Conservation (phyloP, 805 yeast genomes). For the Lachancea dasiensis region DNA sequence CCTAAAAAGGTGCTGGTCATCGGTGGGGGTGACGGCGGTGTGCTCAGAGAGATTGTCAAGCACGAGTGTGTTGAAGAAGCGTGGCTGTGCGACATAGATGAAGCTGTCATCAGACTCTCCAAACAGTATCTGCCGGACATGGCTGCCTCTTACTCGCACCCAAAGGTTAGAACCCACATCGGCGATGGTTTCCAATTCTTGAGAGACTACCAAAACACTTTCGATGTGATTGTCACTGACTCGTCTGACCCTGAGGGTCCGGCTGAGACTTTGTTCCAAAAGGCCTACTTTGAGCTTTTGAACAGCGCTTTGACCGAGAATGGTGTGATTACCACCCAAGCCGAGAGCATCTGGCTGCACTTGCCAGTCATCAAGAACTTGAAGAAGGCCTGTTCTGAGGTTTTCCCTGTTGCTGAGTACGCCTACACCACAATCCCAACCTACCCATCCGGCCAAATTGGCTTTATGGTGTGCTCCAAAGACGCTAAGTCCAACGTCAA, state of each 20-base stretch:
- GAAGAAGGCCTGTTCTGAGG: slow-evolving; percentile 72
- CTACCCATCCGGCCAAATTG: slow-evolving; percentile 95
- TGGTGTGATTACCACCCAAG: slow-evolving; percentile 92
- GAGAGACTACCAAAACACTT: slow-evolving; percentile 74
- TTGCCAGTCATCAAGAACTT: slow-evolving; percentile 75
- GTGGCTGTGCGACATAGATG: slow-evolving; percentile 91
- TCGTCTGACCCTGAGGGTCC: slow-evolving; percentile 99
- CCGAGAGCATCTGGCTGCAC: slow-evolving; percentile 93
- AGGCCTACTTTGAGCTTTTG: slow-evolving; percentile 81
- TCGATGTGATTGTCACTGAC: slow-evolving; percentile 94
- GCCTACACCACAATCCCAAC: slow-evolving; percentile 93
- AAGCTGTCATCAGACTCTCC: slow-evolving; percentile 80
- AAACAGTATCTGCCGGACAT: slow-evolving; percentile 83
- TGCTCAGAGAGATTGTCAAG: slow-evolving; percentile 87
- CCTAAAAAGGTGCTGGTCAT: slow-evolving; percentile 91
- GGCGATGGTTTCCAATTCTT: slow-evolving; percentile 98
- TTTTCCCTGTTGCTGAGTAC: slow-evolving; percentile 88
- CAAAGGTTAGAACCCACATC: slow-evolving; percentile 83
- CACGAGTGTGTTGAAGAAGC: slow-evolving; percentile 85
- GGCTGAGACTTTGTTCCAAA: slow-evolving; percentile 88
- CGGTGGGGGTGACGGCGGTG: slow-evolving; percentile 99
- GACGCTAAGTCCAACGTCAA: slow-evolving; percentile 57
- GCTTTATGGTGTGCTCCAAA: slow-evolving; percentile 95
- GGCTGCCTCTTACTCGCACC: slow-evolving; percentile 79
- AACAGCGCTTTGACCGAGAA: slow-evolving; percentile 83